Base-by-base conservation (phyloP, 1,284 basidiomycete genomes). In the Malassezia slooffiae region DNA sequence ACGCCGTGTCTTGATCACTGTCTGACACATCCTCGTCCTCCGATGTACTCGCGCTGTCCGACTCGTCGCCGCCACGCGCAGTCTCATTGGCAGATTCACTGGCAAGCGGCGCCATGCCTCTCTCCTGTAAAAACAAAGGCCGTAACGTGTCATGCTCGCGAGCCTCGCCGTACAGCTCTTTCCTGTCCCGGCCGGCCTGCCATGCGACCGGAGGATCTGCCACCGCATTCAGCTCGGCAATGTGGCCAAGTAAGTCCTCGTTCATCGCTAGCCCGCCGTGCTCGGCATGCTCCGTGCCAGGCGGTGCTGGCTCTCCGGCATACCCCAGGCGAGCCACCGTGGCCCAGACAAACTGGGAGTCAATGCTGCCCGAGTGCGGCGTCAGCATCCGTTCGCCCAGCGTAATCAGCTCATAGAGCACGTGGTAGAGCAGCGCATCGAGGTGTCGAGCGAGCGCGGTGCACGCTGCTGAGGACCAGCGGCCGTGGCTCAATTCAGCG, bases 161-260 rank as follows among this genome's bases (percentile, higher is more conserved):
- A n/a, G n/a, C n/a, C n/a, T n/a, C n/a, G n/a, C n/a, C n/a, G n/a
- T n/a, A n/a, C n/a, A n/a, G n/a, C n/a, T n/a, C n/a, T n/a, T n/a
- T n/a, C 3, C 15, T 16, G 2, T 21, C 22, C 9, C 16, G 22
- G 7, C 22, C 16, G 16, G 20, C 26, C 16, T 7, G 21, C 40
- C 40, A 41, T 7, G 40, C 40, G 17, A 42, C 39, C 10, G 45
- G 45, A 5, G 45, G 39, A 16, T 47, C 45, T 10, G 26, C 22
- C 10, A 30, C 20, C 7, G 38, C 23, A 17, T 22, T 20, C 17
- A 32, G 24, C 12, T 30, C 21, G 3, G 38, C 38, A 19, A 40
- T 33, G 5, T 15, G n/a, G n/a, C 17, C 30, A n/a, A 40, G 22
- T 16, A 40, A 12, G 33, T 40, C 38, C 5, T 17, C 21, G 15